Percentiles rank a stretch among this genome's conserved stretches.
Evolutionary conservation across 257 asterid genomes (phyloP).

Genomic region (Agastache rugosa): DNA sequence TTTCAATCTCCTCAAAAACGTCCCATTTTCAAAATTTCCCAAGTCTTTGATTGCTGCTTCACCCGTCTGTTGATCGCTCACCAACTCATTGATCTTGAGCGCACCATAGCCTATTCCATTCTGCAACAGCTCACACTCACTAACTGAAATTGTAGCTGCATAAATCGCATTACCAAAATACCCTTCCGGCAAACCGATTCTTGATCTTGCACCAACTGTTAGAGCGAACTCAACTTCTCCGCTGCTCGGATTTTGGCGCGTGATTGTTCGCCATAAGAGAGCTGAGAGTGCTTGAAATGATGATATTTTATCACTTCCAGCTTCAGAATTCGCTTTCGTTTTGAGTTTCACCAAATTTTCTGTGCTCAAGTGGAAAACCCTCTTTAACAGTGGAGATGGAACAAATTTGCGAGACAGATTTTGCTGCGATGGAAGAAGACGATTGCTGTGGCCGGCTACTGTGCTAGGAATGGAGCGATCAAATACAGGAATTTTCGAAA

Average conservation of each 20-base stretch:
- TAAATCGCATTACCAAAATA: constrained; percentile 45
- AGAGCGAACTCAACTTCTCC: background rate
- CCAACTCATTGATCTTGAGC: constrained; percentile 35
- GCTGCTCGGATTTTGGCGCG: background rate
- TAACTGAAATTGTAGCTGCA: background rate
- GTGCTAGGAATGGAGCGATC: constrained; percentile 35
- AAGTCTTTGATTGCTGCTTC: constrained; percentile 24
- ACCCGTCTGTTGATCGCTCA: constrained; percentile 23
- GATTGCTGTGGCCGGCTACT: too few species aligned
- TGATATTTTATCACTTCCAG: constrained; percentile 32
- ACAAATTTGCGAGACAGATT: background rate
- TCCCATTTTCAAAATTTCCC: constrained; percentile 37
- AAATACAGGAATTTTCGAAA: constrained; percentile 36
- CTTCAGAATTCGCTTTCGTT: constrained; percentile 42
- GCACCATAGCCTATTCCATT: constrained; percentile 44
- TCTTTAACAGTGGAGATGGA: constrained; percentile 19
- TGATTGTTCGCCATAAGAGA: constrained; percentile 42
- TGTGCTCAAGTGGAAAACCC: constrained; percentile 45
- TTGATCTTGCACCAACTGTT: background rate
- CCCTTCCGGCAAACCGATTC: constrained; percentile 36
- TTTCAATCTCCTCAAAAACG: background rate
- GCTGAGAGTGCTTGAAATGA: constrained; percentile 52
- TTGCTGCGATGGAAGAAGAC: constrained; percentile 18
- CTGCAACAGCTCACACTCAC: constrained; percentile 24
- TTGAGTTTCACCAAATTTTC: constrained; percentile 38